Percentiles rank a stretch among this genome's conserved stretches.
Evolutionary conservation across 2,329 filamentous ascomycete species (phyloP).

Genomic region (Fusarium fracticaudum): DNA sequence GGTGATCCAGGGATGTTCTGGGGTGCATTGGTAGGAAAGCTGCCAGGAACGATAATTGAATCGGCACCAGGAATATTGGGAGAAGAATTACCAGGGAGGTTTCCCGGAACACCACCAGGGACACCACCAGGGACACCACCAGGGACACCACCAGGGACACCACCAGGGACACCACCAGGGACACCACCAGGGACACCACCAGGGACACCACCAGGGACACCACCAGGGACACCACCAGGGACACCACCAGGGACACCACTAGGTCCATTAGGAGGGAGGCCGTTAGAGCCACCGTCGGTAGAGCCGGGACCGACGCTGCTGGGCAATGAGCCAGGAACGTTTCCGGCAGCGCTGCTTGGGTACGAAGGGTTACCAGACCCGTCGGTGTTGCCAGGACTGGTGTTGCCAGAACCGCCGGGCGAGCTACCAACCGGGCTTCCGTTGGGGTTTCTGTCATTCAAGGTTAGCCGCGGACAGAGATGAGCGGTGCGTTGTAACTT

Average conservation of each 20-base stretch:
- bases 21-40: constrained; percentile 12
- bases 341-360: constrained; percentile 21
- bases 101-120: constrained; percentile 6
- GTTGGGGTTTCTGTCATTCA: constrained; percentile 16
- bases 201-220: constrained; percentile 5
- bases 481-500: constrained; percentile 23
- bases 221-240: constrained; percentile 2
- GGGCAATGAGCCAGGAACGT: constrained; percentile 29
- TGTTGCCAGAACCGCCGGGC: constrained; percentile 16
- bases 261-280: constrained; percentile 17
- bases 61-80: constrained; percentile 25
- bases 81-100: not conserved
- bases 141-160: constrained; percentile 17
- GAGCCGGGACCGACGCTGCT: constrained; percentile 9
- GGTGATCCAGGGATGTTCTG: constrained; percentile 14
- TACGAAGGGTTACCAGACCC: constrained; percentile 22
- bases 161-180: constrained; percentile 8
- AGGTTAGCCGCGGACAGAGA: constrained; percentile 10
- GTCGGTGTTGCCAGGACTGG: constrained; percentile 21
- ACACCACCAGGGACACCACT: not conserved
- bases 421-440: constrained; percentile 14
- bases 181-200: constrained; percentile 10
- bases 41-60: constrained; percentile 18
- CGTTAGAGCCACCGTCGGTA: constrained; percentile 17
- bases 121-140: constrained; percentile 5